phyloP scores from a whole-genome alignment of 208 protist genomes.

The Wallacemonas rigidus region DNA sequence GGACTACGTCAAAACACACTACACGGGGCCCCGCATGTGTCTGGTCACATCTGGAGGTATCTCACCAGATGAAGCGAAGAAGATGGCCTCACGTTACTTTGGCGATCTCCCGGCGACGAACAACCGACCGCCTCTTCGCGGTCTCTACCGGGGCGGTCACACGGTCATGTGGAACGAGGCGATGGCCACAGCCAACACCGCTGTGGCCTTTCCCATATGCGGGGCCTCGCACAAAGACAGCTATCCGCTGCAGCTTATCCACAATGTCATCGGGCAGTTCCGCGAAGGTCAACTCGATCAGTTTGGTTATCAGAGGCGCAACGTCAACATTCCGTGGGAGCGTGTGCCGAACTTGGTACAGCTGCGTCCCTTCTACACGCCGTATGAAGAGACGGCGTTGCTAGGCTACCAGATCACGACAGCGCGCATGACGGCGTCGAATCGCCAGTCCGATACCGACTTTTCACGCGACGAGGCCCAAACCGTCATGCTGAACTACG shows the following conservation, averaged over 20 bases:
- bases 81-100: conserved; percentile 92
- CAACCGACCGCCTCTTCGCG: conserved; percentile 57
- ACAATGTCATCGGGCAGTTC: conserved; percentile 94
- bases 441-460: conserved; percentile 23
- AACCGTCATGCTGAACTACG: conserved; percentile 68
- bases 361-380: conserved; percentile 90
- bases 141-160: conserved; percentile 68
- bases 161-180: conserved; percentile 76
- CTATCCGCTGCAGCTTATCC: conserved; percentile 92
- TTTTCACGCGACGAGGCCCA: conserved; percentile 65
- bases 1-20: conserved; percentile 95
- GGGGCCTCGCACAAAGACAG: conserved; percentile 91
- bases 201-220: conserved; percentile 82
- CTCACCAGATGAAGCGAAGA: conserved; percentile 93
- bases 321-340: conserved; percentile 65
- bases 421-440: conserved; percentile 41
- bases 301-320: conserved; percentile 73
- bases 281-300: conserved; percentile 79
- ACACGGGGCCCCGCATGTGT: conserved; percentile 97
- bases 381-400: conserved; percentile 89
- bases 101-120: conserved; percentile 68
- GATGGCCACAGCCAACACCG: conserved; percentile 84
- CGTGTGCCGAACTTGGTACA: conserved; percentile 69
- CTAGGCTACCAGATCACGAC: conserved; percentile 90
- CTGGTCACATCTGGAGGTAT: conserved; percentile 95